Percentiles rank a stretch among this genome's conserved stretches.
These are phyloP conservation scores for Kuraishia ogatae DNA, from an alignment of 805 yeast species.

Conservation along the genomic window DNA sequence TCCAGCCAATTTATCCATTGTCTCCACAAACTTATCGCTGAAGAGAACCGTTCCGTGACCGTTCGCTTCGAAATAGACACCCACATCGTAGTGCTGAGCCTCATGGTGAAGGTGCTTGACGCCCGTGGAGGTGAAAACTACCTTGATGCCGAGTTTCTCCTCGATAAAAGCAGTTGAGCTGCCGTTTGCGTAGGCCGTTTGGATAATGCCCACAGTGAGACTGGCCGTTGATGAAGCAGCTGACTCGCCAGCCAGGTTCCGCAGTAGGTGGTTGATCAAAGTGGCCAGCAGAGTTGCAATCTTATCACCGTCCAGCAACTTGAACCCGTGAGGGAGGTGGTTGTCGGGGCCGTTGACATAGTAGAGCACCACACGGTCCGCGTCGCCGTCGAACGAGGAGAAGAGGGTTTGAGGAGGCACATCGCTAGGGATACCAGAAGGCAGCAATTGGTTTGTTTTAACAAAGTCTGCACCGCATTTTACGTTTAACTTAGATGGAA, in stretches of 20 bases:
- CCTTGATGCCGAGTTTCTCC: constrained; percentile 60
- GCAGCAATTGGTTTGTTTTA: constrained; percentile 78
- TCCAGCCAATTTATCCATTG: constrained; percentile 17
- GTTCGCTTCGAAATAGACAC: constrained; percentile 95
- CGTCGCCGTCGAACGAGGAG: constrained; percentile 95
- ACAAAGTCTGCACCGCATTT: constrained; percentile 95
- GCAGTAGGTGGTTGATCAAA: constrained; percentile 41
- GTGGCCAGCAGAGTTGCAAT: constrained; percentile 79
- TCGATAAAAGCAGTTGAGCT: constrained; percentile 69
- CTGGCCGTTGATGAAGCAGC: constrained; percentile 21
- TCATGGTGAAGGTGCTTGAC: constrained; percentile 96
- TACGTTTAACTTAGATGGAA: constrained; percentile 56
- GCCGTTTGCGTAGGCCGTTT: constrained; percentile 98
- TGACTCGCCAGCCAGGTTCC: constrained; percentile 21
- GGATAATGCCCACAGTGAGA: constrained; percentile 70
- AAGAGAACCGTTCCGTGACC: constrained; percentile 98
- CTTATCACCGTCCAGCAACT: constrained; percentile 85
- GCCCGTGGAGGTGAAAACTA: constrained; percentile 87
- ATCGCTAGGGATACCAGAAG: constrained; percentile 43
- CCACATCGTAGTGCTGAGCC: constrained; percentile 76
- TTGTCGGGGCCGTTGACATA: constrained; percentile 28
- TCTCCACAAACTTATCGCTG: constrained; percentile 39
- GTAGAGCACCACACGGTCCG: constrained; percentile 87
- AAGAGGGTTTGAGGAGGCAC: constrained; percentile 36
- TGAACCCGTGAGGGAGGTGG: constrained; percentile 24